A percentile compares a stretch with the other conserved stretches of the same genome.
phyloP scores from a whole-genome alignment of 2,329 filamentous ascomycete species.

The Plectosphaerella plurivora region DNA sequence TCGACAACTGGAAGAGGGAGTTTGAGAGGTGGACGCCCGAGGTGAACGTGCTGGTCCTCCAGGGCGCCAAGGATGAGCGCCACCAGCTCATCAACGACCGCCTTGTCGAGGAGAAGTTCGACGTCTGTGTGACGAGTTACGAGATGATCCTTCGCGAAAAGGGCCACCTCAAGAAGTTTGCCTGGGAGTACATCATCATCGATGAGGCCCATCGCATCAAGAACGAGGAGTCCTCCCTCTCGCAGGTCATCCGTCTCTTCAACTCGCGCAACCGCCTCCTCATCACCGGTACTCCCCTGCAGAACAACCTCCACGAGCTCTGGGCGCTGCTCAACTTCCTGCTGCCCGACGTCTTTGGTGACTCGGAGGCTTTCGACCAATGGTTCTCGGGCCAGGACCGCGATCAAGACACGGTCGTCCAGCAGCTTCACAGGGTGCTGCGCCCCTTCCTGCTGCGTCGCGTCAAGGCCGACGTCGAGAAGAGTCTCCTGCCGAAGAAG shows the following conservation, averaged over 20 bases:
- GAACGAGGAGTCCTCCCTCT: constrained; percentile 95
- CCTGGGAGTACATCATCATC: constrained; percentile 99
- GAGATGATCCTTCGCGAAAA: constrained; percentile 98
- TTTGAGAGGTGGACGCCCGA: constrained; percentile 94
- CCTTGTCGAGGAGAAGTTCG: constrained; percentile 90
- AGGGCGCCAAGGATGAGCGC: constrained; percentile 93
- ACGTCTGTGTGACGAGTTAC: constrained; percentile 97
- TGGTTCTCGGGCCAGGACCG: constrained; percentile 92
- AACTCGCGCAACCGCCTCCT: constrained; percentile 91
- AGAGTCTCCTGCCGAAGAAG: constrained; percentile 95
- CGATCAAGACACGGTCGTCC: constrained; percentile 92
- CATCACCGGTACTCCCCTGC: constrained; percentile 93
- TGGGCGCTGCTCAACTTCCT: constrained; percentile 98
- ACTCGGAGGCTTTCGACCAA: constrained; percentile 93
- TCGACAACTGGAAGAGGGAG: constrained; percentile 98
- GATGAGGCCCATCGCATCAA: constrained; percentile 98
- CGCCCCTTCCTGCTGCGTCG: constrained; percentile 91
- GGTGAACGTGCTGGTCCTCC: constrained; percentile 87
- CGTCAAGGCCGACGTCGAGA: constrained; percentile 97
- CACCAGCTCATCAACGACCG: constrained; percentile 83
- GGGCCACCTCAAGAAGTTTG: constrained; percentile 90
- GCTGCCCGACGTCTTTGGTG: constrained; percentile 96
- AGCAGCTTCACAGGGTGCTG: constrained; percentile 89
- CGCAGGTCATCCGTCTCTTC: constrained; percentile 94
- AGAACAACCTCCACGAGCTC: constrained; percentile 96